A percentile compares a stretch with the other conserved stretches of the same genome.
Conservation (phyloP, 164 flowering plant genomes). For the Macadamia integrifolia region DNA sequence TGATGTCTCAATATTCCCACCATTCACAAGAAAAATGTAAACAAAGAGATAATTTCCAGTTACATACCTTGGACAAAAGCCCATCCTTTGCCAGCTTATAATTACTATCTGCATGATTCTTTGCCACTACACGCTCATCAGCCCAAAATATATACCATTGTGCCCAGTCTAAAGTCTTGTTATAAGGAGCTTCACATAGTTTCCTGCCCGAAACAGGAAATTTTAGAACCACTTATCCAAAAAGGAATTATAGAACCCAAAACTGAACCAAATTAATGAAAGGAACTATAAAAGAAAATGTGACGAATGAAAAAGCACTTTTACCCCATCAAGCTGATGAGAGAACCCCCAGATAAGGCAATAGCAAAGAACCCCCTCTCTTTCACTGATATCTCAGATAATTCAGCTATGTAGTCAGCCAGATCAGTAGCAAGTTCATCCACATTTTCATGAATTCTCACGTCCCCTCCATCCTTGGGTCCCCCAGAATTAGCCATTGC, state of each 20-base stretch:
- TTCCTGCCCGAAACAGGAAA: constrained; percentile 44
- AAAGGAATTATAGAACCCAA: not conserved
- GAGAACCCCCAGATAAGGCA: constrained; percentile 94
- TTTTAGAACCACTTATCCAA: not conserved
- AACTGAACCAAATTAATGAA: constrained; percentile 1
- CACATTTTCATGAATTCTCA: constrained; percentile 62
- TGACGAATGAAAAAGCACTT: constrained; percentile 5
- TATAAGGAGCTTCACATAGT: constrained; percentile 74
- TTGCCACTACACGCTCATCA: constrained; percentile 81
- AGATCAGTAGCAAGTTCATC: constrained; percentile 74
- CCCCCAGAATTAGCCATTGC: constrained; percentile 45
- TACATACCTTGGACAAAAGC: constrained; percentile 63
- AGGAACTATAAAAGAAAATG: not conserved
- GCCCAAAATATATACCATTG: constrained; percentile 89
- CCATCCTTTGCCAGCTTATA: constrained; percentile 73
- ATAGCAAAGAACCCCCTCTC: constrained; percentile 80
- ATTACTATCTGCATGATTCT: constrained; percentile 76
- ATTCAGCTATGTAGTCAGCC: constrained; percentile 72
- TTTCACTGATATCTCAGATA: constrained; percentile 75
- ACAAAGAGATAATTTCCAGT: not conserved
- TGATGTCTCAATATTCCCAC: too few relatives aligned
- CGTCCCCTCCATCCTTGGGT: constrained; percentile 44
- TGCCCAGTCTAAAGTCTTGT: constrained; percentile 77
- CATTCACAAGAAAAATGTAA: not conserved
- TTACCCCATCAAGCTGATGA: constrained; percentile 81